phyloP scores from a whole-genome alignment of 306 rosid genomes.

The Castanopsis chinensis region DNA sequence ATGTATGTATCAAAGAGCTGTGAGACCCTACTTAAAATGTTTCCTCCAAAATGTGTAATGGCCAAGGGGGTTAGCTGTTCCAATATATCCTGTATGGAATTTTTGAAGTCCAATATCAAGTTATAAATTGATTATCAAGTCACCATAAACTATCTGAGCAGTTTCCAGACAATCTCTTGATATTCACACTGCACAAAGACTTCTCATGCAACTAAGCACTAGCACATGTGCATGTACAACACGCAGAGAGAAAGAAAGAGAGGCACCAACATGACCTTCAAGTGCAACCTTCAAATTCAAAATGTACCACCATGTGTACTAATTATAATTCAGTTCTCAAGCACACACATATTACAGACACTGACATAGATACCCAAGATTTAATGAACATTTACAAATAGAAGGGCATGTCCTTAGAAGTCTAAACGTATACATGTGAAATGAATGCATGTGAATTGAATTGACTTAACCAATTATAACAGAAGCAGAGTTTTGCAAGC shows the following conservation, averaged over 20 bases:
- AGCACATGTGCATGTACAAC: slow-evolving; percentile 2
- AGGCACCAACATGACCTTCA: not conserved
- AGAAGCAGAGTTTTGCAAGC: slow-evolving; percentile 7
- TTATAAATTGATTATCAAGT: not conserved
- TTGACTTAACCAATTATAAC: slow-evolving; percentile 3
- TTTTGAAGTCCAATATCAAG: not conserved
- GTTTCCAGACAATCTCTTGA: not conserved
- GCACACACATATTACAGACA: not conserved
- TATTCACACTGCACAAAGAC: not conserved
- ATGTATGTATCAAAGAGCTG: slow-evolving; percentile 83
- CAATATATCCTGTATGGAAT: slow-evolving; percentile 71
- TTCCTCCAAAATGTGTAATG: slow-evolving; percentile 80
- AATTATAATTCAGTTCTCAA: not conserved
- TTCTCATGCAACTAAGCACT: not conserved
- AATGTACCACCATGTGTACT: not conserved
- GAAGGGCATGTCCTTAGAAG: not conserved
- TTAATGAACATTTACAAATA: not conserved
- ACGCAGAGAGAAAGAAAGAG: not conserved
- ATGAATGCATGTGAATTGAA: slow-evolving; percentile 13
- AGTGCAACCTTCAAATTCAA: slow-evolving; percentile 12
- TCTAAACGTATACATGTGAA: not conserved
- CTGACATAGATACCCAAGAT: not conserved
- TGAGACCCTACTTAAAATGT: slow-evolving; percentile 58
- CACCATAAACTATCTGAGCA: not conserved
- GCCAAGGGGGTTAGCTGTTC: slow-evolving; percentile 76